Base-by-base conservation (phyloP, 257 asterid species). In the Gentiana dahurica region DNA sequence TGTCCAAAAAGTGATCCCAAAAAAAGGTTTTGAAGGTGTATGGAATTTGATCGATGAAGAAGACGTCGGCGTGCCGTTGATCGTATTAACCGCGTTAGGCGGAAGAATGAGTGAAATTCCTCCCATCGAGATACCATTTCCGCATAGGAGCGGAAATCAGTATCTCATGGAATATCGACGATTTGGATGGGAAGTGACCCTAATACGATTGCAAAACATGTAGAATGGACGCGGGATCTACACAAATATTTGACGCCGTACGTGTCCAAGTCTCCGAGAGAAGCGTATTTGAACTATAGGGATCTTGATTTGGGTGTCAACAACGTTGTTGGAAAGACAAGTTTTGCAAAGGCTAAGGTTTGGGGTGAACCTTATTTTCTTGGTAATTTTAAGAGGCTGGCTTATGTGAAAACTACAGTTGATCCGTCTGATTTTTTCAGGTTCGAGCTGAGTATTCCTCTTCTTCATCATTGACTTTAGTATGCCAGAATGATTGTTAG, bases 141-240 rank as follows among this genome's bases (percentile, higher is more conserved):
- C 75, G 10, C 75, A 65, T 8, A 58, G 79, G n/a, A 62, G 59
- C 10, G 73, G 75, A 12, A 69, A 62, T 49, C 24, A 62, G 24
- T 69, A 61, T 59, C 65, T 57, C 54, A 54, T 69, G 6, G 65
- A 69, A 51, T 73, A 73, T 53, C 33, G 15, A 70, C 62, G 48
- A 61, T 57, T 54, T 69, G 70, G 75, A 51, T 3, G 15, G 64
- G 46, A 39, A 38, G 57, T 37, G 70, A 58, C 1, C 41, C 11
- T 7, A 46, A 11, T 36, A 49, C 37, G 41, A 60, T 55, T 15
- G 37, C 5, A 13, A 39, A 32, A 3, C 68, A 52, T 9, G 8
- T 70, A 6, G 34, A 51, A 15, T 62, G 73, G 73, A 67, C 63
- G 2, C 24, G n/a, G 37, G 53, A 2, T 35, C 46, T 63, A n/a